Evolutionary conservation across 2,329 filamentous ascomycete genomes (phyloP).

Genomic region (Aureobasidium sp.): DNA sequence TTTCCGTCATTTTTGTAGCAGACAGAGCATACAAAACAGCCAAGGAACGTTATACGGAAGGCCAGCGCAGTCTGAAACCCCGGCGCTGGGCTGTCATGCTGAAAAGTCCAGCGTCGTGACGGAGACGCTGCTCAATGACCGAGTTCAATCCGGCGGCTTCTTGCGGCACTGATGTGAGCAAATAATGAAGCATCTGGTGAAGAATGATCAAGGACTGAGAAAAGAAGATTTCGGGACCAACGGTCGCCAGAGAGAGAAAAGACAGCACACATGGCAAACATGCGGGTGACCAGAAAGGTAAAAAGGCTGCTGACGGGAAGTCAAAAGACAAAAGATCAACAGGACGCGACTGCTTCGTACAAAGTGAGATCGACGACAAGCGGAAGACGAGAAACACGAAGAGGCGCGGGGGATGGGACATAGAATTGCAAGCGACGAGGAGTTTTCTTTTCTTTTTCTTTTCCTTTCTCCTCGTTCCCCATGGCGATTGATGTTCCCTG

Average conservation of each 20-base stretch:
- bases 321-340: conserved; percentile 1
- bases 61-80: conserved; percentile 9
- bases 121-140: not conserved
- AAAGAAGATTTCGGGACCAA: not conserved
- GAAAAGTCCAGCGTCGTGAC: not conserved
- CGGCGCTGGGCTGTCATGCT: conserved; percentile 7
- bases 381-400: not conserved
- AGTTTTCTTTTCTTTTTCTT: not conserved
- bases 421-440: not conserved
- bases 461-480: not conserved
- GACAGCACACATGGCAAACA: not conserved
- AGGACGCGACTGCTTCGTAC: conserved; percentile 3
- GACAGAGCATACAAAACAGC: conserved; percentile 8
- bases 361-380: conserved; percentile 5
- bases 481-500: not conserved
- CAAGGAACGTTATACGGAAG: conserved; percentile 5
- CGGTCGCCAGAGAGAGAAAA: not conserved
- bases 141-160: not conserved
- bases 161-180: not conserved
- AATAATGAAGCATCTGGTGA: not conserved
- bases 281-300: conserved; percentile 1
- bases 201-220: not conserved
- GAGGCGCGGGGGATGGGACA: not conserved
- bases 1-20: not conserved
- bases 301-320: not conserved